A percentile compares a stretch with the other conserved stretches of the same genome.
phyloP scores from a whole-genome alignment of 306 rosid genomes.

The Hylodesmum podocarpum region DNA sequence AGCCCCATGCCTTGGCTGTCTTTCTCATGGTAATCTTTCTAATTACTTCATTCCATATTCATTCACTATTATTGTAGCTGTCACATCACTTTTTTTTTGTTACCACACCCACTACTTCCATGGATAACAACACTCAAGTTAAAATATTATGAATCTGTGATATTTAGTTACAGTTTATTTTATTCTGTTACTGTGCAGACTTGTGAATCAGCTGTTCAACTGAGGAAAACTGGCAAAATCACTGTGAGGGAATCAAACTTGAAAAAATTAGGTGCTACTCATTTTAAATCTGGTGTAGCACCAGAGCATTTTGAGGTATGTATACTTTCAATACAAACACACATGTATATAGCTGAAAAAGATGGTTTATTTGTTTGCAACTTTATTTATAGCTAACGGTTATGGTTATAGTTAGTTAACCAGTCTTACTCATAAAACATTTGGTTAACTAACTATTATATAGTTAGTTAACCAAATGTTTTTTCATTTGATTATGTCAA shows the following conservation, averaged over 20 bases:
- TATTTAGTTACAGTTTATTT: neutral
- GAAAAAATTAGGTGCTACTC: conserved; percentile 58
- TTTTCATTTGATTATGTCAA: too few relatives aligned
- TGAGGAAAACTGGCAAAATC: conserved; percentile 70
- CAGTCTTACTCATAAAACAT: too few relatives aligned
- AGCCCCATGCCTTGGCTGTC: conserved; percentile 71
- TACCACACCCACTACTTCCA: neutral
- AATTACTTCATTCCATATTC: too few relatives aligned
- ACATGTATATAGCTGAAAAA: neutral
- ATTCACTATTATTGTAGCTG: too few relatives aligned
- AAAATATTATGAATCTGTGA: neutral
- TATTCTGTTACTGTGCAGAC: conserved; percentile 43
- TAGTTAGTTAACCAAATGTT: too few relatives aligned
- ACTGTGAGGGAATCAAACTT: conserved; percentile 65
- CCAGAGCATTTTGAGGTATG: conserved; percentile 72
- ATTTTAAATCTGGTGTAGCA: conserved; percentile 59
- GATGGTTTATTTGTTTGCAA: neutral
- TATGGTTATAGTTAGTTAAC: too few relatives aligned
- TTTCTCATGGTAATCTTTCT: conserved; percentile 57
- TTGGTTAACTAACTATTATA: too few relatives aligned
- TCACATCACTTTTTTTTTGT: neutral
- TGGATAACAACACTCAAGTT: neutral
- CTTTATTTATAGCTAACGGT: too few relatives aligned
- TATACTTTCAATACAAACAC: too few relatives aligned
- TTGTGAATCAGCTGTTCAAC: conserved; percentile 78